phyloP scores from a whole-genome alignment of 768 basidiomycete species.

The Naematelia aurantialba region DNA sequence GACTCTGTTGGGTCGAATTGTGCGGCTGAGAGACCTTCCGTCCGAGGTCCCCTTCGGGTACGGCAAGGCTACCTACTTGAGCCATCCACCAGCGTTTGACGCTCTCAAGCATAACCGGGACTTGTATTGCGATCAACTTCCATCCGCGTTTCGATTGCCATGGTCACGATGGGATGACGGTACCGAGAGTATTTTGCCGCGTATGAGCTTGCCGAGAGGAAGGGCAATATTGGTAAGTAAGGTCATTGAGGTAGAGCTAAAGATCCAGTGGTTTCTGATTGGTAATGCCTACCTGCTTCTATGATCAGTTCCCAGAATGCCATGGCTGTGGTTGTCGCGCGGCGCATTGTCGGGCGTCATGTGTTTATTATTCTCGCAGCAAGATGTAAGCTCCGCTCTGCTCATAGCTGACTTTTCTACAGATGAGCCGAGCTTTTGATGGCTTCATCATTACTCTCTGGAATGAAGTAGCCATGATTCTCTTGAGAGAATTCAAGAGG shows the following conservation, averaged over 20 bases:
- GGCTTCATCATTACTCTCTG: conserved; percentile 16
- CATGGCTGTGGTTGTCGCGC: conserved; percentile 10
- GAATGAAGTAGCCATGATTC: conserved; percentile 20
- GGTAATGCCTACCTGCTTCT: conserved; percentile 13
- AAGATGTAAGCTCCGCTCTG: conserved; percentile 1
- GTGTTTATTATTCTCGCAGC: conserved; percentile 3
- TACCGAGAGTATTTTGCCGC: background rate
- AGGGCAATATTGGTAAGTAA: conserved; percentile 15
- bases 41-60: background rate
- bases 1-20: background rate
- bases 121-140: conserved; percentile 5
- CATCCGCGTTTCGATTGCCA: background rate
- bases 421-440: conserved; percentile 11
- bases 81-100: conserved; percentile 7
- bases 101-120: conserved; percentile 6
- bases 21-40: background rate
- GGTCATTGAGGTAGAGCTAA: background rate
- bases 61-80: background rate
- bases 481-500: conserved; percentile 17
- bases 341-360: conserved; percentile 14
- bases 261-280: conserved; percentile 12
- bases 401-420: conserved; percentile 4
- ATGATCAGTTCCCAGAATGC: conserved; percentile 8
- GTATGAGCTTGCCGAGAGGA: background rate
- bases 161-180: conserved; percentile 19